Conservation (phyloP, 208 protist genomes). For the Trypanosoma congolense region DNA sequence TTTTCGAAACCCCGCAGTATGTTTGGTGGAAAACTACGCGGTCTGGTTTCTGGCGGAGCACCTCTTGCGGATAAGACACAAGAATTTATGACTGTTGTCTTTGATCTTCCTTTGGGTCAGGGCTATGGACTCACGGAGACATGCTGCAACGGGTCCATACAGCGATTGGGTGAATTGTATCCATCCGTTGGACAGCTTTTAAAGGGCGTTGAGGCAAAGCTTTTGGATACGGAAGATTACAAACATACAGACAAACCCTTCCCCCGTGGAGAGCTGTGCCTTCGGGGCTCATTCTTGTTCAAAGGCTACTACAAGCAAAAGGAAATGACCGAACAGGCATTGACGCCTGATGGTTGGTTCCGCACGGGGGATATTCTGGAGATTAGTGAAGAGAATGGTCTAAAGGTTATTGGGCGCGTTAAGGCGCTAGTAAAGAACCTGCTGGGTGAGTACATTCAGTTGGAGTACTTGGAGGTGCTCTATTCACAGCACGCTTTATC, state of each 20-base stretch:
- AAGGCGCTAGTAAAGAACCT: slow-evolving; percentile 64
- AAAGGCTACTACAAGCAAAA: slow-evolving; percentile 83
- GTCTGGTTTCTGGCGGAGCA: slow-evolving; percentile 51
- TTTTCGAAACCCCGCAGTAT: slow-evolving; percentile 61
- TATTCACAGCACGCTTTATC: slow-evolving; percentile 51
- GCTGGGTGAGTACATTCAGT: slow-evolving; percentile 65
- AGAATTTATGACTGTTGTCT: slow-evolving; percentile 70
- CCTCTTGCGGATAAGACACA: slow-evolving; percentile 43
- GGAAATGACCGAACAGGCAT: slow-evolving; percentile 55
- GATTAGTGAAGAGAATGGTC: slow-evolving; percentile 18
- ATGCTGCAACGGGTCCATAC: slow-evolving; percentile 25
- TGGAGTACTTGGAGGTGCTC: slow-evolving; percentile 57
- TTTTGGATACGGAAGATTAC: slow-evolving; percentile 68
- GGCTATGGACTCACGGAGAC: slow-evolving; percentile 70
- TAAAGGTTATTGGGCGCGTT: slow-evolving; percentile 52
- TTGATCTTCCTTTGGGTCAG: slow-evolving; percentile 41
- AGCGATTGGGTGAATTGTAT: slow-evolving; percentile 26
- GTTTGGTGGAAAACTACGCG: slow-evolving; percentile 63
- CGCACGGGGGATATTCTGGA: slow-evolving; percentile 42
- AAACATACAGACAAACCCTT: slow-evolving; percentile 39
- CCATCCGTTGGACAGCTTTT: slow-evolving; percentile 17
- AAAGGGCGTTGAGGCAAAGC: slow-evolving; percentile 44
- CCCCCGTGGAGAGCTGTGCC: slow-evolving; percentile 65
- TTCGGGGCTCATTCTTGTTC: slow-evolving; percentile 66
- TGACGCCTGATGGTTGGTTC: slow-evolving; percentile 70